A percentile compares a stretch with the other conserved stretches of the same genome.
phyloP scores from a whole-genome alignment of 495 filamentous ascomycete species.

The Penicillium turbatum region DNA sequence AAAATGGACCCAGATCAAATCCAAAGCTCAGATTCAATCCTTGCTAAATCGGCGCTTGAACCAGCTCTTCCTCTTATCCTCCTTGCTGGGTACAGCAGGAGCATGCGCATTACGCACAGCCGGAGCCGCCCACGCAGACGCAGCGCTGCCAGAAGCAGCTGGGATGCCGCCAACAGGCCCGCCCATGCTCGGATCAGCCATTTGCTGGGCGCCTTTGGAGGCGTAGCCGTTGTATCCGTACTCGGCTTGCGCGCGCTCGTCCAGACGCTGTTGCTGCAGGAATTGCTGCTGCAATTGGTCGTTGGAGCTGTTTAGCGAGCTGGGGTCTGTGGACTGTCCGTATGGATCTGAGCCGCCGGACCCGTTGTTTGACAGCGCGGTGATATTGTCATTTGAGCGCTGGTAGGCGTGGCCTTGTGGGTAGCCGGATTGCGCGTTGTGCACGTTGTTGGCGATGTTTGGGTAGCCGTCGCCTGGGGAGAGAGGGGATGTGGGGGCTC shows the following conservation, averaged over 20 bases:
- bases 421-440: slow-evolving; percentile 51
- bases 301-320: slow-evolving; percentile 84
- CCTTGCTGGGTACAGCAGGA: too few species aligned
- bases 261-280: slow-evolving; percentile 36
- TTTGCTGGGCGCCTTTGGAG: slow-evolving; percentile 3
- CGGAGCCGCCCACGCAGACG: too few species aligned
- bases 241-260: slow-evolving; percentile 51
- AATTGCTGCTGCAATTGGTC: slow-evolving; percentile 60
- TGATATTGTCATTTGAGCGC: slow-evolving; percentile 76
- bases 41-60: slow-evolving; percentile 79
- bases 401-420: slow-evolving; percentile 58
- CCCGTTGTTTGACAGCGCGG: slow-evolving; percentile 65
- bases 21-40: slow-evolving; percentile 22
- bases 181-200: slow-evolving; percentile 19
- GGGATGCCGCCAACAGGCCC: slow-evolving; percentile 21
- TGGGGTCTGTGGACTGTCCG: slow-evolving; percentile 83
- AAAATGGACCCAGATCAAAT: not conserved
- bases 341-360: slow-evolving; percentile 60
- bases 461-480: slow-evolving; percentile 11
- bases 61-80: slow-evolving; percentile 83
- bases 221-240: slow-evolving; percentile 54
- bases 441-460: slow-evolving; percentile 29
- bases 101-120: too few species aligned
- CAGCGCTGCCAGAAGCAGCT: too few species aligned
- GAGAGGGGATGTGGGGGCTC: not conserved